Percentiles rank a stretch among this genome's conserved stretches.
Evolutionary conservation across 2,329 filamentous ascomycete genomes (phyloP).

Genomic region (Penicillium sclerotigenum): DNA sequence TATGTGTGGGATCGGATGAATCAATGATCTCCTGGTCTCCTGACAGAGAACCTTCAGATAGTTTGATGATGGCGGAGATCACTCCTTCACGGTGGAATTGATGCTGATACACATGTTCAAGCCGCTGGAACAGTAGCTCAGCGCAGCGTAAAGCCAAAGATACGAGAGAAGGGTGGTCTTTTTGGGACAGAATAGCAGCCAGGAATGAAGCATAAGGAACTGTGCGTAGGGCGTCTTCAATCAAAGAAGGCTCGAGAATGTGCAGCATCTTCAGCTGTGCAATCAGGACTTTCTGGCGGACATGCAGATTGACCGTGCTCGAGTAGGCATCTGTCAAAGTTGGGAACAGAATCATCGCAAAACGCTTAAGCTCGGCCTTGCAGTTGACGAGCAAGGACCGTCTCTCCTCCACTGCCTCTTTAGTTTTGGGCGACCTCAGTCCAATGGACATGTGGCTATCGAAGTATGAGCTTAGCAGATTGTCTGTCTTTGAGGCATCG

Average conservation of each 20-base stretch:
- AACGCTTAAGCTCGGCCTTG: conserved; percentile 81
- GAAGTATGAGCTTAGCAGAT: conserved; percentile 45
- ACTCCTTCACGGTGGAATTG: conserved; percentile 98
- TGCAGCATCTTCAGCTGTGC: conserved; percentile 99
- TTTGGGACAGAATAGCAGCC: conserved; percentile 90
- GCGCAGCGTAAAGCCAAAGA: conserved; percentile 84
- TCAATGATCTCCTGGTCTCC: conserved; percentile 20
- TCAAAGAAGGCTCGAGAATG: conserved; percentile 79
- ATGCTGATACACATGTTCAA: conserved; percentile 86
- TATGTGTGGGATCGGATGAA: background rate
- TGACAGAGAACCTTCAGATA: conserved; percentile 54
- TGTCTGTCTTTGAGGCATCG: conserved; percentile 51
- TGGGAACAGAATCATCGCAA: conserved; percentile 87
- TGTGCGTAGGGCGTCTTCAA: conserved; percentile 78
- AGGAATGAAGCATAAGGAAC: conserved; percentile 95
- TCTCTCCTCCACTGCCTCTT: conserved; percentile 69
- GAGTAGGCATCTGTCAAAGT: conserved; percentile 96
- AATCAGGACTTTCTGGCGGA: conserved; percentile 89
- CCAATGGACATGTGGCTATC: conserved; percentile 45
- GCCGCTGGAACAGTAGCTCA: conserved; percentile 76
- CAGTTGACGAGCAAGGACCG: conserved; percentile 79
- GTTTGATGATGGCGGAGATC: conserved; percentile 80
- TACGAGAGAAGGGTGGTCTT: conserved; percentile 85
- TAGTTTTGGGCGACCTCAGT: conserved; percentile 36
- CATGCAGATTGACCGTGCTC: conserved; percentile 91